Conservation (phyloP, 2,329 filamentous ascomycete genomes). For the Alternaria solani region DNA sequence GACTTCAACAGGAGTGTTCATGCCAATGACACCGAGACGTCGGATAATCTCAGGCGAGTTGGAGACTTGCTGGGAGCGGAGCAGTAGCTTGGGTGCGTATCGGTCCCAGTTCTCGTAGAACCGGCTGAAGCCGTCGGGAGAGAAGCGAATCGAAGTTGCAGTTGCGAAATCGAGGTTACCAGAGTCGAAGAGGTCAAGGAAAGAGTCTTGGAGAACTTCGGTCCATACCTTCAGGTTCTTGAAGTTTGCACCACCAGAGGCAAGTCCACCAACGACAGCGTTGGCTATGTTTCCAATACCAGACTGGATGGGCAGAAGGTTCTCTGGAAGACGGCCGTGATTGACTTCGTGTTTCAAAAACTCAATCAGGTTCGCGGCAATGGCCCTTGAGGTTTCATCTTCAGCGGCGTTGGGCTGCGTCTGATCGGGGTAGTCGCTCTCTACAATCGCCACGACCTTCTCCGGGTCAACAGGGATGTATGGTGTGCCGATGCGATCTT, state of each 20-base stretch:
- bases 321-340: constrained; percentile 77
- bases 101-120: constrained; percentile 87
- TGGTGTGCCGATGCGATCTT: constrained; percentile 84
- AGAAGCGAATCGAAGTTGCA: constrained; percentile 89
- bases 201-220: constrained; percentile 90
- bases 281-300: constrained; percentile 95
- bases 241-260: constrained; percentile 77
- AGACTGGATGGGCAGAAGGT: constrained; percentile 81
- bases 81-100: constrained; percentile 82
- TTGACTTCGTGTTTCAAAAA: constrained; percentile 85
- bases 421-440: constrained; percentile 82
- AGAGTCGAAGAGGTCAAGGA: constrained; percentile 90
- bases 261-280: constrained; percentile 84
- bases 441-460: constrained; percentile 83
- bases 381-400: constrained; percentile 75
- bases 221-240: constrained; percentile 91
- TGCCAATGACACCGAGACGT: constrained; percentile 85
- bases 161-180: constrained; percentile 89
- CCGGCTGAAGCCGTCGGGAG: constrained; percentile 86
- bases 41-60: constrained; percentile 93
- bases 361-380: constrained; percentile 82
- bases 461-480: constrained; percentile 86
- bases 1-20: constrained; percentile 95
- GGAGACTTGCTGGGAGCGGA: constrained; percentile 86
- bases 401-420: constrained; percentile 78